phyloP scores from a whole-genome alignment of 2,329 filamentous ascomycete species.

The Verticillium klebahnii region DNA sequence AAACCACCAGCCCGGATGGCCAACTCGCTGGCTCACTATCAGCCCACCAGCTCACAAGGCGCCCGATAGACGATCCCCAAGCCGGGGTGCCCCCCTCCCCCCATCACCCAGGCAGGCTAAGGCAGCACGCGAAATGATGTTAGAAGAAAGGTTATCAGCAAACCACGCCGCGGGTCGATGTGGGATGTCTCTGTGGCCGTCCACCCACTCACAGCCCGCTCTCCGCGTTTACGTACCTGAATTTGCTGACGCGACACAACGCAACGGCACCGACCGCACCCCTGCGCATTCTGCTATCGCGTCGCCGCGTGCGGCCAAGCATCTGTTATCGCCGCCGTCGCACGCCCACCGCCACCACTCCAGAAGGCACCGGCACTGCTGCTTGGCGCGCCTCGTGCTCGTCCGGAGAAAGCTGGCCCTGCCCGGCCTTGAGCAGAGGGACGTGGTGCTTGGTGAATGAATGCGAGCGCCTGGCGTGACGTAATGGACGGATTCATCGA shows the following conservation, averaged over 20 bases:
- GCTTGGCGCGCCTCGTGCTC: neutral
- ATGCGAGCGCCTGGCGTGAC: neutral
- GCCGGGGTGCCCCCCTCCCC: neutral
- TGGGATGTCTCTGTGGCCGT: slow-evolving; percentile 4
- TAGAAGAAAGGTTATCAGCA: neutral
- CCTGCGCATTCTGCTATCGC: neutral
- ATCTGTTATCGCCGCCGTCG: neutral
- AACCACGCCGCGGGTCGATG: neutral
- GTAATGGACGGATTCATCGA: neutral
- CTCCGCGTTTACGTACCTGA: slow-evolving; percentile 28
- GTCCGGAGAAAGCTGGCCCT: neutral
- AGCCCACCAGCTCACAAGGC: neutral
- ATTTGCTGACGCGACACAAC: slow-evolving; percentile 23
- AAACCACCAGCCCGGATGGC: neutral
- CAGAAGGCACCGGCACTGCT: neutral
- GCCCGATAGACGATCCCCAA: neutral
- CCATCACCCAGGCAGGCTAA: neutral
- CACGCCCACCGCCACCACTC: too few species aligned
- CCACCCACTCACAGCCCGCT: slow-evolving; percentile 6
- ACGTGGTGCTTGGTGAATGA: too few species aligned
- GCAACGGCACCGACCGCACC: too few species aligned
- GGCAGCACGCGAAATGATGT: neutral
- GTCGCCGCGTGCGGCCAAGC: neutral
- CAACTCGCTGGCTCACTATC: neutral
- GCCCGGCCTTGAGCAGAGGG: too few species aligned